Evolutionary conservation across 148 eudicot species (phyloP), one percentile per base, ranked within the genome.

Genomic region (Fagopyrum tataricum): DNA sequence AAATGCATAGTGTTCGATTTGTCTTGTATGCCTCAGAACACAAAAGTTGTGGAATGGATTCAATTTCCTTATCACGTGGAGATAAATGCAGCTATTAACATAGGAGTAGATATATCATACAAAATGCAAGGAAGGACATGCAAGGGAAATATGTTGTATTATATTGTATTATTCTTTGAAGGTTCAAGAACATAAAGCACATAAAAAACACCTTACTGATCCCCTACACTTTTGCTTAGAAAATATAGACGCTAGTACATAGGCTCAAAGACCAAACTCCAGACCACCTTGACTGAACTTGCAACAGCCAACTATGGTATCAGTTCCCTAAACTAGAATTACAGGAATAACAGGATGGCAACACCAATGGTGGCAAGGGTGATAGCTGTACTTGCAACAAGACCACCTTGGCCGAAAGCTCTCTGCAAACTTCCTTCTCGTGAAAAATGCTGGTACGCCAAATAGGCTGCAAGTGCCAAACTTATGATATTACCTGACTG

Each of bases 361-460:
- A 31, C 43, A 67, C 84, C 90, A 66, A 76, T 47, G 59, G 83
- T 75, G 44, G 75, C 78, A 76, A 86, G 83, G 18, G 88, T 81
- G 77, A 87, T 80, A 72, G 97, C 87, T 66, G 88, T 31, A 61
- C 96, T 87, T 44, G 98, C 88, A 81, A 91, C 76, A 72, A 89
- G 76, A 48, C 97, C 88, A 83, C 84, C 90, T 82, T 85, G 96
- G 47, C 90, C 85, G 72, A 91, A 88, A 26, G 93, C 87, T 76
- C 76, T 91, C 78, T 70, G 73, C 83, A 94, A 85, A 82, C 87
- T 84, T 72, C 97, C 98, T 12, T 83, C 81, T 70, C 88, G 77
- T 31, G 87, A 51, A 73, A 91, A 94, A 84, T 91, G 97, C 84
- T 84, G 93, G 85, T 88, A 91, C 42, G 97, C 96, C 78, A 94